Base-by-base conservation (phyloP, 140 eudicot species). In the Ambrosia hybrid region DNA sequence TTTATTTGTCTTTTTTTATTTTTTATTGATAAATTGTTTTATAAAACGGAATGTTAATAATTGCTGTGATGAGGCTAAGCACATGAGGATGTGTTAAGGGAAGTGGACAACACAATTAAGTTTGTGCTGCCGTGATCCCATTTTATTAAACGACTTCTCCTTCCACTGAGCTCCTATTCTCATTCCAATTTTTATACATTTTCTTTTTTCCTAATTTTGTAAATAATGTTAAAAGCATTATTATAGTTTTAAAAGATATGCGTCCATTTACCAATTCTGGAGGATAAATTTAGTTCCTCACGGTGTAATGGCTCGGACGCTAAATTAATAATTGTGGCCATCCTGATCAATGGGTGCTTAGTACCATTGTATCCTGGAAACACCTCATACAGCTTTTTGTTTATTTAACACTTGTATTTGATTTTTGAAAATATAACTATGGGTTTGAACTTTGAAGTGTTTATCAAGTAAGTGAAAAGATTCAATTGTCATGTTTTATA, bases 241-340 rank as follows among this genome's bases (percentile, higher is more conserved):
- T 67, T 38, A 0, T 17, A 16, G 21, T 43, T 9, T 46, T 0
- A 16, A 4, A 3, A 39, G 45, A 39, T 41, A 2, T 13, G 68
- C 51, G 48, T 63, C 68, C 68, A 37, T 33, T 33, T 63, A 63
- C 51, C 68, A 63, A 63, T 63, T 63, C 68, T 63, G 68, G 68
- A 63, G 68, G 68, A 63, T 63, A 12, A 37, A 14, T 14, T 4
- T 6, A n/a, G 83, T 86, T 86, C 81, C 84, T 73, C 86, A 46
- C 65, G 85, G 82, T 75, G 67, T 86, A 86, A 83, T 86, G 91
- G 91, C 91, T 83, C 55, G 88, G 88, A 70, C 84, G 88, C 91
- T 2, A 82, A 0, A 86, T 17, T 3, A 41, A 33, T 1, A 3
- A 36, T 56, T 75, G 88, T 76, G 85, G 83, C 58, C 9, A 83